Evolutionary conservation across 2,329 filamentous ascomycete genomes (phyloP).

Genomic region (Penicillium sclerotiorum): DNA sequence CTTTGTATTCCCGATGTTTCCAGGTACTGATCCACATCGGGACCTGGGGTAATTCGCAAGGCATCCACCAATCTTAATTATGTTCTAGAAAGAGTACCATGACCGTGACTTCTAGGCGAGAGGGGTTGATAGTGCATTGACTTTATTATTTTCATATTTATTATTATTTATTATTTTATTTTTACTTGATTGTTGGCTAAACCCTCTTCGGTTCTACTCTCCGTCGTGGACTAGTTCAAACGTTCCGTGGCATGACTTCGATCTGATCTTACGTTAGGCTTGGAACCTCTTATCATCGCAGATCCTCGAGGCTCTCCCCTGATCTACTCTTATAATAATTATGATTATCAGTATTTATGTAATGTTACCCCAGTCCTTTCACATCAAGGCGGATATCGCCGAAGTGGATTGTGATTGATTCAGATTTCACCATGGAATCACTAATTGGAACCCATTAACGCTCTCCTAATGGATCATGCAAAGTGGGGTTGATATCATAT

Average conservation of each 20-base stretch:
- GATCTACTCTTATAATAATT: conserved; percentile 2
- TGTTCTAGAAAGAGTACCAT: conserved; percentile 28
- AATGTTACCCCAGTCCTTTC: background rate
- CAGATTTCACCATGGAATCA: too few relatives aligned
- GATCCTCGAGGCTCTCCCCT: conserved; percentile 6
- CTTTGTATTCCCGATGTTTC: conserved; percentile 22
- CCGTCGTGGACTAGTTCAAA: too few relatives aligned
- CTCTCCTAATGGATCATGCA: conserved; percentile 9
- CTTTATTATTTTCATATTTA: background rate
- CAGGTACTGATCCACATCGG: conserved; percentile 29
- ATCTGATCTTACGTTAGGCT: conserved; percentile 7
- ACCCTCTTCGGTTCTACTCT: too few relatives aligned
- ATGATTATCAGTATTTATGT: background rate
- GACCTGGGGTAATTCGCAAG: conserved; percentile 35
- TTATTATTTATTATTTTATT: background rate
- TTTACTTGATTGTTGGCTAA: too few relatives aligned
- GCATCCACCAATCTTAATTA: conserved; percentile 25
- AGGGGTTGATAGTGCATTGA: conserved; percentile 24
- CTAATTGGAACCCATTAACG: too few relatives aligned
- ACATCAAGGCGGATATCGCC: conserved; percentile 5
- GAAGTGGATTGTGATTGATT: too few relatives aligned
- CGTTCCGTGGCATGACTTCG: conserved; percentile 13
- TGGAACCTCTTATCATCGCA: background rate
- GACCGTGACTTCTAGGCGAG: conserved; percentile 15
- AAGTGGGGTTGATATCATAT: conserved; percentile 24